Conservation (phyloP, 352 stramenopile genomes). For the Phytophthora litchii region DNA sequence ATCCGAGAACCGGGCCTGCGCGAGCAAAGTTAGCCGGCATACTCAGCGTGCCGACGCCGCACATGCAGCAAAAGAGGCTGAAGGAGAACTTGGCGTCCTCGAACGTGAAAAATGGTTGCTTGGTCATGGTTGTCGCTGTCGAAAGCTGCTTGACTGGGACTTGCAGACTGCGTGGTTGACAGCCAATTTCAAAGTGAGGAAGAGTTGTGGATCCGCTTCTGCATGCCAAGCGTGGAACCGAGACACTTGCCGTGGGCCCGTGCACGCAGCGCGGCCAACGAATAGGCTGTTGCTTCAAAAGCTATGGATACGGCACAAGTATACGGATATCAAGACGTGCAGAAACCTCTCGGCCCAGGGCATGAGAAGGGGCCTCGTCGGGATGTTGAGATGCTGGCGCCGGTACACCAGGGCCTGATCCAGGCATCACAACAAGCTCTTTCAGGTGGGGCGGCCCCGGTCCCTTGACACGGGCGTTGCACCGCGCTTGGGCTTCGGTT, state of each 20-base stretch:
- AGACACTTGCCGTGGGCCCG: slow-evolving; percentile 22
- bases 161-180: slow-evolving; percentile 15
- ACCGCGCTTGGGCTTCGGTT: slow-evolving; percentile 18
- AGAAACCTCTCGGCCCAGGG: slow-evolving; percentile 19
- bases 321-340: slow-evolving; percentile 36
- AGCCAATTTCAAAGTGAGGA: slow-evolving; percentile 38
- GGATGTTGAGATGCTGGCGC: slow-evolving; percentile 20
- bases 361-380: slow-evolving; percentile 22
- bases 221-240: slow-evolving; percentile 12
- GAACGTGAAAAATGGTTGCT: slow-evolving; percentile 51
- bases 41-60: slow-evolving; percentile 67
- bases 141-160: slow-evolving; percentile 6
- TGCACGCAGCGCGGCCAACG: slow-evolving; percentile 20
- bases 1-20: slow-evolving; percentile 47
- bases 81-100: slow-evolving; percentile 68
- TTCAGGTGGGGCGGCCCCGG: slow-evolving; percentile 5
- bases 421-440: slow-evolving; percentile 24
- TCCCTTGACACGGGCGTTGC: slow-evolving; percentile 30
- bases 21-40: slow-evolving; percentile 76
- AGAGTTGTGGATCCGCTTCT: slow-evolving; percentile 12
- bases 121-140: slow-evolving; percentile 22
- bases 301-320: slow-evolving; percentile 23
- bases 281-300: slow-evolving; percentile 13
- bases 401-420: slow-evolving; percentile 5
- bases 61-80: slow-evolving; percentile 71